Base-by-base conservation (phyloP, 345 rosid genomes). In the Theobroma cacao region DNA sequence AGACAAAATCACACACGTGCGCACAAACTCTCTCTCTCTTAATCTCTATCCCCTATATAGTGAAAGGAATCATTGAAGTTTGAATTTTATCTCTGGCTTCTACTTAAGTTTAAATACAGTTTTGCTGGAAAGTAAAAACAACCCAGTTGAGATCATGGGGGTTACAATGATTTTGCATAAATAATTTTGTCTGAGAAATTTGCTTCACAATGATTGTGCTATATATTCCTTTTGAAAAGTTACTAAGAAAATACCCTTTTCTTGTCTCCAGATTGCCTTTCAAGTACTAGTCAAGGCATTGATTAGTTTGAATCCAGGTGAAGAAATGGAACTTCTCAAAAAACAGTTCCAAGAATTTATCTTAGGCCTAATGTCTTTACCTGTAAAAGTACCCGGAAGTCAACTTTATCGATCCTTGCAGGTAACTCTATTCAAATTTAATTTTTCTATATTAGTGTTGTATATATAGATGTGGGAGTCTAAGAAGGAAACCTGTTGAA, bases 351-450 rank as follows among this genome's bases (percentile, higher is more conserved):
- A 92, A 78, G 82, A 88, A 76, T 97, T 97, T 72, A 93, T 92
- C 75, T 80, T 84, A 17, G 99, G 99, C 33, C 98, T 96, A 71
- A 94, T 96, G 95, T 91, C 98, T 78, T 77, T 96, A 5, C 99
- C 99, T 28, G 10, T 96, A 30, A 92, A 93, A 69, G 34, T 96
- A 24, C 99, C 98, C 26, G 99, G 99, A 83, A 92, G 81, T 38
- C 96, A 92, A 84, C 98, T 96, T 48, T 83, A 91, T 77, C 88
- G 91, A 71, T 96, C 99, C n/a, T 86, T 94, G 45, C 91, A 91
- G 92, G 97, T 85, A 87, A 80, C 89, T 77, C 30, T 14, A 17
- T 15, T 53, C 64, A 76, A 48, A 38, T 26, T 75, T 12, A 38
- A 40, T 8, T 70, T 33, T 7, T 41, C 53, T 34, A 36, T 13